phyloP scores from a whole-genome alignment of 2,329 filamentous ascomycete genomes.

The Westerdykella ornata region DNA sequence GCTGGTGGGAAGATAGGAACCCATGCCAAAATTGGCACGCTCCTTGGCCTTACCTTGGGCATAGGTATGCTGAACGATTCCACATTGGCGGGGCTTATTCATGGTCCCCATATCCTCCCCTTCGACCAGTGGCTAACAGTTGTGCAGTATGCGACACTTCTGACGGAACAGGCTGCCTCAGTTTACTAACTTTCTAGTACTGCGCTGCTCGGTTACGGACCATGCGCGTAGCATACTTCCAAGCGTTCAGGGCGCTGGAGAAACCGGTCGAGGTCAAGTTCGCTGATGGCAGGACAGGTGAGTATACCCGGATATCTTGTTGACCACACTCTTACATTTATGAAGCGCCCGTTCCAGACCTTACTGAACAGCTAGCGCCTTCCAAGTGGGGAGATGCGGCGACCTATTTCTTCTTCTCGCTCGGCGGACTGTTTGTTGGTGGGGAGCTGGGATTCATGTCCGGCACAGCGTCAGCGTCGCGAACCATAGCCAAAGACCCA shows the following conservation, averaged over 20 bases:
- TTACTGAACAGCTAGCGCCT: conserved; percentile 53
- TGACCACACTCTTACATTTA: neutral
- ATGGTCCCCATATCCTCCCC: neutral
- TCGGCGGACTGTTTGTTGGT: conserved; percentile 57
- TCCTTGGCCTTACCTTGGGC: conserved; percentile 55
- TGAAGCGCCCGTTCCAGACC: conserved; percentile 55
- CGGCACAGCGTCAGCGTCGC: conserved; percentile 50
- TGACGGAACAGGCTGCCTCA: neutral
- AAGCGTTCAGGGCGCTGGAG: conserved; percentile 54
- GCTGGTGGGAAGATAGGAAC: conserved; percentile 52
- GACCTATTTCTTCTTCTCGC: conserved; percentile 56
- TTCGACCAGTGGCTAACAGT: neutral
- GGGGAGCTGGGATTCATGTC: conserved; percentile 57
- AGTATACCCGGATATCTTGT: conserved; percentile 1
- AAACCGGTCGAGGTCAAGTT: conserved; percentile 58
- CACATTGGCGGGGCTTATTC: no score
- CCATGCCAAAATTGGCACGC: conserved; percentile 53
- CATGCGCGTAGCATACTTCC: conserved; percentile 54
- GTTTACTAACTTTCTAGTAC: conserved; percentile 7
- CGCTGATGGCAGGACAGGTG: conserved; percentile 53
- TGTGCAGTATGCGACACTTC: conserved; percentile 27
- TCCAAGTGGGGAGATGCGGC: conserved; percentile 54
- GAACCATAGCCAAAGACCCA: conserved; percentile 49
- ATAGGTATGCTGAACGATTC: no score
- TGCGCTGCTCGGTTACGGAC: conserved; percentile 51